Base-by-base conservation (phyloP, 768 basidiomycete species). In the Xanthoconium stramineum region DNA sequence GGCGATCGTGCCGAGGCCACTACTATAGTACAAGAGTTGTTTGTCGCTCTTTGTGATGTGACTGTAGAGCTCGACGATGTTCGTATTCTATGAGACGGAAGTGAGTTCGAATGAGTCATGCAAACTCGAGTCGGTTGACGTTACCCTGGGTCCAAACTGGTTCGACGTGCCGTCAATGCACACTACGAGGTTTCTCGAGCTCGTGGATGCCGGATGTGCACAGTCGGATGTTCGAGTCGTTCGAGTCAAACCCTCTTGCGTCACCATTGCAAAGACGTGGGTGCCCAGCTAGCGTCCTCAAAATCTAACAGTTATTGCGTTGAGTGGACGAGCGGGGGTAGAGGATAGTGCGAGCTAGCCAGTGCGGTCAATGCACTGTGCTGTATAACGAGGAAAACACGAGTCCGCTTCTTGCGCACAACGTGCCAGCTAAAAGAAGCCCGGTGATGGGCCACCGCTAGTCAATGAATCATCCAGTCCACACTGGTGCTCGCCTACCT, bases 81-180 rank as follows among this genome's bases (percentile, higher is more conserved):
- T 75, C 4, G 77, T 75, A 49, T 77, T 76, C 78, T 78, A 37
- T 9, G 1, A 35, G 38, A 28, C 9, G 24, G 4, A 36, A 9
- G 17, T 2, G 24, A 3, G 19, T 19, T 48, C n/a, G 20, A 13
- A 33, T 24, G 47, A 62, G 20, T 20, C 44, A 6, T 9, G 38
- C 35, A 28, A 30, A 13, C 3, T 44, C 32, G 33, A 51, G 14
- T 10, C 8, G 29, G n/a, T 29, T 47, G 36, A 28, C 7, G 28
- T 56, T 46, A 76, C 74, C 67, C 62, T 66, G 20, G 47, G 55
- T 3, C 76, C 69, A 55, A 75, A 75, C 38, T 71, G 70, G 47
- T 78, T 77, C 1, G 73, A 68, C 3, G 75, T 78, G 17, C 76
- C 77, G 35, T 77, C 76, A 19, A 77, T 70, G 59, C 74, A 75